These are phyloP conservation scores for Starmerella stigmatis DNA, from an alignment of 805 yeast genomes.

Conservation along the genomic window DNA sequence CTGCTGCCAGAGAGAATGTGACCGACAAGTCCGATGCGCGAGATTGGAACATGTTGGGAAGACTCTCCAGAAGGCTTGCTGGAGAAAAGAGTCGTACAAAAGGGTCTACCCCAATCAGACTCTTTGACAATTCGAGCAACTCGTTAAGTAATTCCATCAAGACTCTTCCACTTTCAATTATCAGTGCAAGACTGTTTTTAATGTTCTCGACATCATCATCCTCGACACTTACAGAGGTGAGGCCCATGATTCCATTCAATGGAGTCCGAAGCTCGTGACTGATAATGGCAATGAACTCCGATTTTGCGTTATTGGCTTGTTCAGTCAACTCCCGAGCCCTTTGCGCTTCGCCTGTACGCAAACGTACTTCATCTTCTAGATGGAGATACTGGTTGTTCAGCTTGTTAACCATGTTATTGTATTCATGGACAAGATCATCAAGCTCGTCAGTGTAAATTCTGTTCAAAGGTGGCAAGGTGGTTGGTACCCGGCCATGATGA, in stretches of 20 bases:
- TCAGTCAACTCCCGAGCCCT: conserved; percentile 33
- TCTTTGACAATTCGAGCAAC: conserved; percentile 77
- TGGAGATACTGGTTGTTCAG: conserved; percentile 74
- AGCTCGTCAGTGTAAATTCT: conserved; percentile 52
- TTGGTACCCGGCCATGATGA: conserved; percentile 16
- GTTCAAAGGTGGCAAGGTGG: conserved; percentile 19
- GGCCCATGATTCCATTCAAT: conserved; percentile 87
- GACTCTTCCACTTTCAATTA: conserved; percentile 86
- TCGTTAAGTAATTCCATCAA: conserved; percentile 84
- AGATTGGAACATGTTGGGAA: conserved; percentile 65
- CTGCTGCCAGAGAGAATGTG: conserved; percentile 48
- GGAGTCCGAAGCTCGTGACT: conserved; percentile 94
- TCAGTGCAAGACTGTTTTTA: conserved; percentile 63
- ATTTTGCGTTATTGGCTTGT: conserved; percentile 90
- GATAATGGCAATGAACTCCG: conserved; percentile 84
- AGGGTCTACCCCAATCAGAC: conserved; percentile 73
- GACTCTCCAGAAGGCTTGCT: conserved; percentile 67
- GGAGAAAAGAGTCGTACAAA: conserved; percentile 72
- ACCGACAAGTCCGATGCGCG: conserved; percentile 53
- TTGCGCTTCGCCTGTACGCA: conserved; percentile 81
- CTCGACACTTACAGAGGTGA: conserved; percentile 90
- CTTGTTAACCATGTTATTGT: conserved; percentile 86
- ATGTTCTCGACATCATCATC: conserved; percentile 62
- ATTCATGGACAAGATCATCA: conserved; percentile 78
- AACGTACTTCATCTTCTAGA: conserved; percentile 77